Evolutionary conservation across 805 yeast genomes (phyloP).

Genomic region (Candida tibetensis): DNA sequence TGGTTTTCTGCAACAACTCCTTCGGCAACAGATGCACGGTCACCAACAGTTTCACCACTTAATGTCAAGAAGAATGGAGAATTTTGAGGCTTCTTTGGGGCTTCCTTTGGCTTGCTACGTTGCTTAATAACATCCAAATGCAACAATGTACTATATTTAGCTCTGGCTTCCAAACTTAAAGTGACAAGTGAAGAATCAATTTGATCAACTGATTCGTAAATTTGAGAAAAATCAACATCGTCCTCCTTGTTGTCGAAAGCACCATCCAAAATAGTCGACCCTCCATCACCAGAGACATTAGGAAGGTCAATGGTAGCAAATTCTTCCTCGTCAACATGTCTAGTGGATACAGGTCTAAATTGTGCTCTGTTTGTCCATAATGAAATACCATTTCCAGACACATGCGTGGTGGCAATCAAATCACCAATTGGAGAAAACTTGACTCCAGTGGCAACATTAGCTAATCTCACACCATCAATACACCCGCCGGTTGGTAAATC

Average conservation of each 20-base stretch:
- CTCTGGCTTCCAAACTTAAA: conserved; percentile 71
- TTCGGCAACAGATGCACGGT: conserved; percentile 56
- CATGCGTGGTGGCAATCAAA: conserved; percentile 88
- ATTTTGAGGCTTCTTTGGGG: conserved; percentile 78
- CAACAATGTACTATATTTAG: conserved; percentile 72
- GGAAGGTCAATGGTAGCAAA: conserved; percentile 67
- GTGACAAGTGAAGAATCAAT: conserved; percentile 64
- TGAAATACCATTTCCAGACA: conserved; percentile 81
- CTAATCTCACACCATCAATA: conserved; percentile 82
- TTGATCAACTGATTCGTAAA: conserved; percentile 58
- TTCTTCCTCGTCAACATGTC: conserved; percentile 73
- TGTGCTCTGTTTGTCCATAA: conserved; percentile 92
- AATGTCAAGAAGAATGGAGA: conserved; percentile 78
- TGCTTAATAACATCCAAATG: conserved; percentile 80
- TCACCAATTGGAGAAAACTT: conserved; percentile 87
- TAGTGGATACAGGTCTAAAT: conserved; percentile 70
- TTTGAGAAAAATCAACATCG: conserved; percentile 28
- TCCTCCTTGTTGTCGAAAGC: conserved; percentile 54
- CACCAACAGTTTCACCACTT: conserved; percentile 67
- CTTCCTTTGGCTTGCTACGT: conserved; percentile 87
- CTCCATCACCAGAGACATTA: conserved; percentile 75
- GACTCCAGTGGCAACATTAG: conserved; percentile 76
- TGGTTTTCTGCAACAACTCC: conserved; percentile 14
- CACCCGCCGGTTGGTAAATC: conserved; percentile 96
- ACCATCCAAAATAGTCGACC: conserved; percentile 68